Evolutionary conservation across 768 basidiomycete genomes (phyloP).

Genomic region (Boletus rubescentipes): DNA sequence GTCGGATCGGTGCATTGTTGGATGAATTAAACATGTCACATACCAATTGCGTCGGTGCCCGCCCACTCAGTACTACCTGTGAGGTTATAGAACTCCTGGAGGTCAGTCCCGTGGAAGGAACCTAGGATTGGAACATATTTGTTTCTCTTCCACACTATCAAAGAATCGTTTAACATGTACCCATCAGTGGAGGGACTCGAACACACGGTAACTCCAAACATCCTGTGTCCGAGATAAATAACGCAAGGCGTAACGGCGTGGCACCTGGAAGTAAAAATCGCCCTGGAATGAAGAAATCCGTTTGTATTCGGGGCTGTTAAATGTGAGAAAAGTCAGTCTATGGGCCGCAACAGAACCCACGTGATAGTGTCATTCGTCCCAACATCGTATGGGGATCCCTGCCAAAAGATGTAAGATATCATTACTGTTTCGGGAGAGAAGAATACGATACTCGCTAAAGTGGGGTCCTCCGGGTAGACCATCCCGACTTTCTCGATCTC

Average conservation of each 20-base stretch:
- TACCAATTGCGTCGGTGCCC: conserved; percentile 13
- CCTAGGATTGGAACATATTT: conserved; percentile 9
- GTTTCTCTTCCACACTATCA: conserved; percentile 10
- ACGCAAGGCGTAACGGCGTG: conserved; percentile 5
- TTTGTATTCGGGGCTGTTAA: not conserved
- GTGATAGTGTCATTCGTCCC: conserved; percentile 18
- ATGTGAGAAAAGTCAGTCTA: not conserved
- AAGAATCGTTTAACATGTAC: not conserved
- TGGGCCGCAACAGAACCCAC: not conserved
- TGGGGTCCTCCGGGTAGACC: conserved; percentile 7
- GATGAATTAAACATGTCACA: not conserved
- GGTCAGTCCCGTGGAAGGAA: conserved; percentile 19
- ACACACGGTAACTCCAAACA: conserved; percentile 12
- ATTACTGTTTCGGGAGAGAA: not conserved
- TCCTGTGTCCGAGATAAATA: conserved; percentile 13
- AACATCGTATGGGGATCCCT: conserved; percentile 31
- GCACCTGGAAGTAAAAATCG: conserved; percentile 1
- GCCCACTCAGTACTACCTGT: conserved; percentile 11
- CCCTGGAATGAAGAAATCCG: conserved; percentile 21
- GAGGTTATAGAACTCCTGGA: conserved; percentile 15
- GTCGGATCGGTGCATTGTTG: not conserved
- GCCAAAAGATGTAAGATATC: not conserved
- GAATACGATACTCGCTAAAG: not conserved
- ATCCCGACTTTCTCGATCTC: not conserved
- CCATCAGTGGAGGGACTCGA: not conserved